Evolutionary conservation across 2,329 filamentous ascomycete genomes (phyloP).

Genomic region (Aspergillus sp.): DNA sequence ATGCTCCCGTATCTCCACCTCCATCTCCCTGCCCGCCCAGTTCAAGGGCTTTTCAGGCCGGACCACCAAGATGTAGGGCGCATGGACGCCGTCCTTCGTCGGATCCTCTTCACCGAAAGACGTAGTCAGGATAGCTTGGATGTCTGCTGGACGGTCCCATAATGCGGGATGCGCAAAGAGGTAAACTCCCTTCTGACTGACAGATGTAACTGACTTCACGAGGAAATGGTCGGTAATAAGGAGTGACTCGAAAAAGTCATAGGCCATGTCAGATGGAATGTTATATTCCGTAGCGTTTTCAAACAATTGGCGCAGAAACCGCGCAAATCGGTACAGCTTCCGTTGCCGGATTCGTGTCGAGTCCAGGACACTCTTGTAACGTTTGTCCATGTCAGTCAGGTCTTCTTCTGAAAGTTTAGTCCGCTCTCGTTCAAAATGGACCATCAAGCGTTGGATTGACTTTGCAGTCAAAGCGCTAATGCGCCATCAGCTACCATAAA

Average conservation of each 20-base stretch:
- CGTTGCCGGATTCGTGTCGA: slow-evolving; percentile 92
- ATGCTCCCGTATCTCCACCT: slow-evolving; percentile 63
- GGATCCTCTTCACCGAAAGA: slow-evolving; percentile 60
- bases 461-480: slow-evolving; percentile 75
- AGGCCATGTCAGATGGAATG: slow-evolving; percentile 60
- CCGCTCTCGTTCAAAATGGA: slow-evolving; percentile 86
- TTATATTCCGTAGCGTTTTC: slow-evolving; percentile 96
- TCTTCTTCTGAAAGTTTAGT: slow-evolving; percentile 76
- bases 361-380: slow-evolving; percentile 90
- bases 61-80: slow-evolving; percentile 78
- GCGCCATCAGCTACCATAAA: slow-evolving; percentile 14
- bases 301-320: slow-evolving; percentile 83
- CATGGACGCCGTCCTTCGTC: slow-evolving; percentile 59
- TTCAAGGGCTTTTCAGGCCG: slow-evolving; percentile 66
- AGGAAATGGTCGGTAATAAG: slow-evolving; percentile 79
- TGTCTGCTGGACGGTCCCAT: slow-evolving; percentile 64
- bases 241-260: slow-evolving; percentile 70
- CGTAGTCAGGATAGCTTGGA: slow-evolving; percentile 75
- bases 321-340: slow-evolving; percentile 91
- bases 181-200: slow-evolving; percentile 67
- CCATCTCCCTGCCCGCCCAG: slow-evolving; percentile 73
- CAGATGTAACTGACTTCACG: slow-evolving; percentile 57
- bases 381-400: slow-evolving; percentile 82
- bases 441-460: slow-evolving; percentile 75
- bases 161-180: slow-evolving; percentile 77